phyloP scores from a whole-genome alignment of 345 rosid species.

The Lagerstroemia speciosa region DNA sequence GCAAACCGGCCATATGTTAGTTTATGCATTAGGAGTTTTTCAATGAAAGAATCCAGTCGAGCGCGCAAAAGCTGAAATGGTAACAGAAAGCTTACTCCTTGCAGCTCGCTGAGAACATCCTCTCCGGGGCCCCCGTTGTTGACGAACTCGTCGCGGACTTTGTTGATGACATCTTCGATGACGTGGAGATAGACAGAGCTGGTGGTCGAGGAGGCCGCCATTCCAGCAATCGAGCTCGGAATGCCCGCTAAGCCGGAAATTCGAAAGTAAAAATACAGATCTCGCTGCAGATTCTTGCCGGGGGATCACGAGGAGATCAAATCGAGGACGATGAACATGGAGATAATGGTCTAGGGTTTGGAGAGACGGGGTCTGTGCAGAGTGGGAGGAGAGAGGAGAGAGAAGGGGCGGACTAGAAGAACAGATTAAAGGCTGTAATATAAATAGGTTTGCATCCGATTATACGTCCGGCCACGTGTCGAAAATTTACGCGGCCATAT shows the following conservation, averaged over 20 bases:
- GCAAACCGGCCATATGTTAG: neutral
- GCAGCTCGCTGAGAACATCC: constrained; percentile 74
- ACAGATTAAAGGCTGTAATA: constrained; percentile 57
- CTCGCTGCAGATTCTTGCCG: neutral
- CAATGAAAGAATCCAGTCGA: neutral
- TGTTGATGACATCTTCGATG: constrained; percentile 83
- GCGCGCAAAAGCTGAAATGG: neutral
- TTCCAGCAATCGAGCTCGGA: constrained; percentile 6
- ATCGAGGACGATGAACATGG: neutral
- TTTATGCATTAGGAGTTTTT: neutral
- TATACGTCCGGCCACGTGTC: constrained; percentile 57
- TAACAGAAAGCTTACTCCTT: constrained; percentile 49
- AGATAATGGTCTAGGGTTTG: constrained; percentile 6
- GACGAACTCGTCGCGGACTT: constrained; percentile 86
- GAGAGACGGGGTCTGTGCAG: neutral
- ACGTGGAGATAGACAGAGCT: constrained; percentile 78
- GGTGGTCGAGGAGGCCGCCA: constrained; percentile 57
- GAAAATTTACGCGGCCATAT: constrained; percentile 12
- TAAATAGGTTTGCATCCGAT: constrained; percentile 99
- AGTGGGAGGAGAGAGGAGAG: constrained; percentile 2
- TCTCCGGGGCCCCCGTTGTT: constrained; percentile 82
- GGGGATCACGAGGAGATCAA: neutral
- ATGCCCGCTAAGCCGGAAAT: neutral
- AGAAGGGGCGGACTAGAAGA: constrained; percentile 25
- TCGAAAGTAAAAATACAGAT: neutral